Conservation (phyloP, 2,329 filamentous ascomycete genomes). For the Aureobasidium sp. region DNA sequence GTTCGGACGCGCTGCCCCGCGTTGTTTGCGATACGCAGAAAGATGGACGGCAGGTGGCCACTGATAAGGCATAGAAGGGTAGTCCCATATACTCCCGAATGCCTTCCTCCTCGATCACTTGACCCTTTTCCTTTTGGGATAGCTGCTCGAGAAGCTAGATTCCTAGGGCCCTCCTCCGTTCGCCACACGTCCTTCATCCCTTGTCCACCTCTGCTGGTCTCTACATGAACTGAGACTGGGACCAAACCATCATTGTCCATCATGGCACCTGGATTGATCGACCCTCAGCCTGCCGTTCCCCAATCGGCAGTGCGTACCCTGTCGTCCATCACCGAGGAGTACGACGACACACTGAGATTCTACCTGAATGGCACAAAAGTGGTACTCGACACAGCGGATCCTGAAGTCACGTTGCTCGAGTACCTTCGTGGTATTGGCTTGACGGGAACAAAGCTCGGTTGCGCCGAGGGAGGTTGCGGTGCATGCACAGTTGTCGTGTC, state of each 20-base stretch:
- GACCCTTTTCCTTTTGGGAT: not conserved
- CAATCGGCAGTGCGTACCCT: conserved; percentile 40
- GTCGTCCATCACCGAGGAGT: conserved; percentile 59
- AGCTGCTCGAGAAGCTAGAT: not conserved
- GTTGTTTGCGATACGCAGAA: conserved; percentile 6
- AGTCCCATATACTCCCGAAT: not conserved
- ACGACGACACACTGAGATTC: conserved; percentile 82
- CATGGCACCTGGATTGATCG: conserved; percentile 52
- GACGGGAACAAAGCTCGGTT: conserved; percentile 93
- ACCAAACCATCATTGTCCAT: not conserved
- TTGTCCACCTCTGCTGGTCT: not conserved
- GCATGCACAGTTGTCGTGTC: conserved; percentile 94
- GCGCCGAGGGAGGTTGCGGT: conserved; percentile 91
- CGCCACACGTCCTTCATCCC: not conserved
- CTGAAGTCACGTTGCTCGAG: conserved; percentile 83
- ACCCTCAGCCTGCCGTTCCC: conserved; percentile 36
- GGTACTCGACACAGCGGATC: conserved; percentile 75
- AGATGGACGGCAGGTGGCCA: conserved; percentile 3
- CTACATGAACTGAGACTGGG: not conserved
- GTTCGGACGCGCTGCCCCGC: not conserved
- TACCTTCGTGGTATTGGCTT: conserved; percentile 88
- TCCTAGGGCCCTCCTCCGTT: not conserved
- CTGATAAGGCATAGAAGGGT: conserved; percentile 6
- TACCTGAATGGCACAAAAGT: conserved; percentile 92
- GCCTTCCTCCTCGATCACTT: not conserved